Percentiles rank a stretch among this genome's conserved stretches.
These are phyloP conservation scores for Aspergillus spinulosporus DNA, from an alignment of 2,329 filamentous ascomycete genomes.

Conservation along the genomic window DNA sequence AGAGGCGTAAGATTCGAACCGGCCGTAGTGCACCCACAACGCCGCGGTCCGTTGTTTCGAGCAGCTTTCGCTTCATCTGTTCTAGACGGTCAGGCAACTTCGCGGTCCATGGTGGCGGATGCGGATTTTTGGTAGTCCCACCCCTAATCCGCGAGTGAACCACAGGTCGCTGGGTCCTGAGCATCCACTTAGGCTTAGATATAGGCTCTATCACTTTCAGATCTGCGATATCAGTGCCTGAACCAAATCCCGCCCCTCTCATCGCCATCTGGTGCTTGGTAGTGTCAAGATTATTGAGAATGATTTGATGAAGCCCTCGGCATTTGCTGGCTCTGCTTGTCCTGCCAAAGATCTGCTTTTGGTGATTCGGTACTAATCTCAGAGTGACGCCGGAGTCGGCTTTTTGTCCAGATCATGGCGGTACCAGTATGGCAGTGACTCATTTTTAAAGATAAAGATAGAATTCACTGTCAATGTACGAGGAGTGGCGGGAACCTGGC, in stretches of 20 bases:
- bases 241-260: background rate
- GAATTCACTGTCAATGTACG: no score
- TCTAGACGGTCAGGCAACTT: constrained; percentile 22
- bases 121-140: background rate
- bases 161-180: background rate
- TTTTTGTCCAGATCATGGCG: constrained; percentile 49
- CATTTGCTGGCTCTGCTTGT: constrained; percentile 24
- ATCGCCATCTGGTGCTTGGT: constrained; percentile 4
- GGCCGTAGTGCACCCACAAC: constrained; percentile 36
- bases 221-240: background rate
- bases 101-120: background rate
- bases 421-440: background rate
- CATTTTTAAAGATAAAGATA: no score
- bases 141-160: background rate
- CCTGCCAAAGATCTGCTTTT: constrained; percentile 40
- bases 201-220: background rate
- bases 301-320: constrained; percentile 13
- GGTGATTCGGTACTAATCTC: constrained; percentile 30
- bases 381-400: constrained; percentile 44
- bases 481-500: no score
- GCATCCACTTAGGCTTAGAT: background rate
- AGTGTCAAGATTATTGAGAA: constrained; percentile 15
- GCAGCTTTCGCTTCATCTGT: constrained; percentile 34
- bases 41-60: constrained; percentile 42
- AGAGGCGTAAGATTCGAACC: constrained; percentile 34